Base-by-base conservation (phyloP, 2,329 filamentous ascomycete genomes). In the Chaetomiaceae sp. region DNA sequence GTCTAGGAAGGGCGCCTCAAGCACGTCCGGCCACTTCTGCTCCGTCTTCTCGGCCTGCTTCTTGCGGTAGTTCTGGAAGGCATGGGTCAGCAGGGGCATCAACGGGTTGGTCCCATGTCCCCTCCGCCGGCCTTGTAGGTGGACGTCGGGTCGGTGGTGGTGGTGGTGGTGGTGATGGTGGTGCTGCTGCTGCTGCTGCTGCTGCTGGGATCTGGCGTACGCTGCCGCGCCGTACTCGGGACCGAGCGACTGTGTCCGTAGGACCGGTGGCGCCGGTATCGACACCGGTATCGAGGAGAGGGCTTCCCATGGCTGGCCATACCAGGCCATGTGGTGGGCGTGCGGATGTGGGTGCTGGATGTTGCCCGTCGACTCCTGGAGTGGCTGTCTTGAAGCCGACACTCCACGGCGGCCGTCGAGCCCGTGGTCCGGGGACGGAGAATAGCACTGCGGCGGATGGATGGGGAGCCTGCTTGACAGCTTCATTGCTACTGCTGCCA, bases 1-100 rank as follows among this genome's bases (percentile, higher is more conserved):
- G 65, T 85, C 81, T 49, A 84, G 73, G 58, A 85, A 85, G 27
- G 79, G 77, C 68, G 78, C 72, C 60, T 85, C 81, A 8, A 84
- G 69, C 54, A 78, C 73, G 3, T 79, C 71, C 44, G 81, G 70
- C 81, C 81, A 76, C 62, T 74, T 78, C 50, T 74, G 71, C 57
- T 81, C 78, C 53, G 78, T 73, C 56, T 81, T 78, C 48, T 74
- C 76, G 51, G 72, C 74, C 63, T 83, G 80, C 60, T 81, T 77
- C 59, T 75, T 75, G 55, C 81, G 75, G 63, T 85, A 85, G 55
- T 81, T 77, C 49, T 77, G 73, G 58, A 84, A 85, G 51, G 80
- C 75, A 14, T 74, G 73, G 54, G 78, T 79, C 47, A 75, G 71
- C 57, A 79, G 26, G 38, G 49, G 43, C 43, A 54, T 79, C 55